A percentile compares a stretch with the other conserved stretches of the same genome.
Conservation (phyloP, 257 asterid species). For the Anisodus tanguticus region DNA sequence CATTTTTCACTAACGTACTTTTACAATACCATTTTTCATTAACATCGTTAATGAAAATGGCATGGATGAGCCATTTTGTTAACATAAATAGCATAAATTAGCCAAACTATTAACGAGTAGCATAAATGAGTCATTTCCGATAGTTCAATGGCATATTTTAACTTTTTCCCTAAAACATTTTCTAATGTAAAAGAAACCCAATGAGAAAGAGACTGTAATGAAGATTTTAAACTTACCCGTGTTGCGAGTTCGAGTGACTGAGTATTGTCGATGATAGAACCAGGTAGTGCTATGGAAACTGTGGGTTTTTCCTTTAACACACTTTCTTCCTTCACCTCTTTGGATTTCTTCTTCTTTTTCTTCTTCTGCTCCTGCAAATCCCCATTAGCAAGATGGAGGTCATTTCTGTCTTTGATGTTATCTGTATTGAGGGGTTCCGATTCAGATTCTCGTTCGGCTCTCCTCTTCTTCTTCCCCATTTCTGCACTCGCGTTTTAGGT, state of each 20-base stretch:
- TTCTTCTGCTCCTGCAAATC: slow-evolving; percentile 45
- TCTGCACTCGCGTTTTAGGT: neutral
- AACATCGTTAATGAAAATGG: too few relatives aligned
- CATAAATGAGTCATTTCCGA: too few relatives aligned
- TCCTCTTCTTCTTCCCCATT: slow-evolving; percentile 67
- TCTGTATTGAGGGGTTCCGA: neutral
- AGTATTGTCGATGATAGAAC: slow-evolving; percentile 79
- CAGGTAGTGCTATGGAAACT: slow-evolving; percentile 74
- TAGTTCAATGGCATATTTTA: too few relatives aligned
- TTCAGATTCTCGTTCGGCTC: slow-evolving; percentile 40
- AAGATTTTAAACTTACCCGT: slow-evolving; percentile 45
- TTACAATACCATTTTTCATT: too few relatives aligned
- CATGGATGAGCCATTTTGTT: too few relatives aligned
- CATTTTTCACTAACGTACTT: too few relatives aligned
- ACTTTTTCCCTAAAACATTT: neutral
- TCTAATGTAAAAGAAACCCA: neutral
- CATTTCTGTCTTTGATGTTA: neutral
- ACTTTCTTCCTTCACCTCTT: slow-evolving; percentile 37
- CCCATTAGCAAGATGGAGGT: slow-evolving; percentile 37
- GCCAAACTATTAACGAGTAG: too few relatives aligned
- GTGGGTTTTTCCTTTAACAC: slow-evolving; percentile 55
- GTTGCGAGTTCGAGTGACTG: slow-evolving; percentile 92
- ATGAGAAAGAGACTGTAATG: neutral
- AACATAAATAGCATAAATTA: too few relatives aligned
- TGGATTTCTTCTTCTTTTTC: slow-evolving; percentile 54